phyloP scores from a whole-genome alignment of 306 rosid species.

The Alnus rubra region DNA sequence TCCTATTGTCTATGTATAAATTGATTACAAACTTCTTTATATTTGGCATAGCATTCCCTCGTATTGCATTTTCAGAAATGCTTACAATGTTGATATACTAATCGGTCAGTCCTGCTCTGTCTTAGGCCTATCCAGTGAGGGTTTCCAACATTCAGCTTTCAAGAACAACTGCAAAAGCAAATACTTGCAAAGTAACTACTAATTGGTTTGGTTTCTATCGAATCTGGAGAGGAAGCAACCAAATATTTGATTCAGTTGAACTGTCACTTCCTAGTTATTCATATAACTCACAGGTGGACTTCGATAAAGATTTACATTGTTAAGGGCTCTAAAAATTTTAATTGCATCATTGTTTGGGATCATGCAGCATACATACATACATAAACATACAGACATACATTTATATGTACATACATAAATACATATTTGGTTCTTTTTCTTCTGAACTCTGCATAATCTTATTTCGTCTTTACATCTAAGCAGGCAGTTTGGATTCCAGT shows the following conservation, averaged over 20 bases:
- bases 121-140: constrained; percentile 71
- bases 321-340: constrained; percentile 3
- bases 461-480: constrained; percentile 29
- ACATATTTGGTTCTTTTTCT: background rate
- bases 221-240: constrained; percentile 62
- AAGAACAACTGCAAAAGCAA: constrained; percentile 61
- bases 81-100: constrained; percentile 19
- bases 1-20: background rate
- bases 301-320: constrained; percentile 6
- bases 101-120: constrained; percentile 22
- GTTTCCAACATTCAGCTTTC: constrained; percentile 38
- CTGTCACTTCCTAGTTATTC: constrained; percentile 77
- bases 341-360: constrained; percentile 23
- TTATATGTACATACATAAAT: background rate
- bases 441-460: background rate
- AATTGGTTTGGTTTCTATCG: constrained; percentile 87
- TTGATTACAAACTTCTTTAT: background rate
- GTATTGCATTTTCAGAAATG: background rate
- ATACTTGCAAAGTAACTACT: constrained; percentile 77
- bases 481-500: constrained; percentile 96
- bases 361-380: background rate
- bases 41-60: no score
- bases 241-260: constrained; percentile 65
- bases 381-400: background rate
- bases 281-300: constrained; percentile 69